Evolutionary conservation across 441 rosid species (phyloP).

Genomic region (Mallotus japonicus): DNA sequence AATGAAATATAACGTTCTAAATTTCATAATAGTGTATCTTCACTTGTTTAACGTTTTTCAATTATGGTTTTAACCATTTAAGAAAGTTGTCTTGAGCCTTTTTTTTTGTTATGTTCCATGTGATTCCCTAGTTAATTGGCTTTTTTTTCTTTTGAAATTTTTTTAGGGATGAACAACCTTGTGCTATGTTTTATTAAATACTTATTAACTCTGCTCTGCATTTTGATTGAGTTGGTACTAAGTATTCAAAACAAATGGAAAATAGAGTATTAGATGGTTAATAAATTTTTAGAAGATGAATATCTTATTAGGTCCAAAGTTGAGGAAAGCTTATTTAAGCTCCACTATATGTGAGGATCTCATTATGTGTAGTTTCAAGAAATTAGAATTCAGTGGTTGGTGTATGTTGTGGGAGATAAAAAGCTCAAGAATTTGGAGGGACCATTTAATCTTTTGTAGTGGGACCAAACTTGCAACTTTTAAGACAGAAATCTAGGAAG

Average conservation of each 20-base stretch:
- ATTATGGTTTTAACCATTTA: too few species aligned
- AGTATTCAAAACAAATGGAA: neutral
- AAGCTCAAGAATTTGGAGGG: neutral
- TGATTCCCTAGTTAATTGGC: too few species aligned
- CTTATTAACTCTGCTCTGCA: neutral
- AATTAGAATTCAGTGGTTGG: neutral
- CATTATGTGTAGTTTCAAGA: neutral
- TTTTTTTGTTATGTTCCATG: too few species aligned
- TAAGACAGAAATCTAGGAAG: neutral
- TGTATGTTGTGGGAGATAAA: neutral
- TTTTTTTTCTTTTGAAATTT: too few species aligned
- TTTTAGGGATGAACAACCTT: neutral
- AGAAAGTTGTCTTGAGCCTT: too few species aligned
- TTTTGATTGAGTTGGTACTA: neutral
- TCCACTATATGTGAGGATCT: neutral
- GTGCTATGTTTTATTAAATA: neutral
- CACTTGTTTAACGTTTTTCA: too few species aligned
- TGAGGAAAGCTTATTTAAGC: neutral
- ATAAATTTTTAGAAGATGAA: neutral
- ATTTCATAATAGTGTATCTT: too few species aligned
- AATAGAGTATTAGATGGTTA: neutral
- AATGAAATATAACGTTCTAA: neutral
- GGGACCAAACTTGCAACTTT: neutral
- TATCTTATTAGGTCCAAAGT: neutral
- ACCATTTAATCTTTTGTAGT: too few species aligned